These are phyloP conservation scores for Carex kokanica DNA, from an alignment of 176 grass and related monocot species.

Conservation along the genomic window DNA sequence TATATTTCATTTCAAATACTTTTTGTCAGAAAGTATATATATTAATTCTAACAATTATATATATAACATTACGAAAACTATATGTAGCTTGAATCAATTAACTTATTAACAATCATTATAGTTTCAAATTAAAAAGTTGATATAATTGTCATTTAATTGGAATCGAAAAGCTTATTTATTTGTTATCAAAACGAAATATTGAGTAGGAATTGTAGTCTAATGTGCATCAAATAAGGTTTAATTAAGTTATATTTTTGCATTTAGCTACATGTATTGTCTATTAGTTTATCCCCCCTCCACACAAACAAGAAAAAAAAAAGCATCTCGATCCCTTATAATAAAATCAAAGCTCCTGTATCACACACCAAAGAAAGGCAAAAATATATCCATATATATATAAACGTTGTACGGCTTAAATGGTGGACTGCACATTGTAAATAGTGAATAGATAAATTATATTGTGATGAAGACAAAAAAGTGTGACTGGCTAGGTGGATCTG, in stretches of 20 bases:
- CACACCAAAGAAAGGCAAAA: background rate
- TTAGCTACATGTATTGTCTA: too few relatives aligned
- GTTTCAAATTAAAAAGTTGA: background rate
- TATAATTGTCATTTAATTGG: background rate
- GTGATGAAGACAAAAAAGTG: slow-evolving; percentile 28
- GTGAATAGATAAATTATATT: background rate
- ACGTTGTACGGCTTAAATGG: background rate
- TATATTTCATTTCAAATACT: too few relatives aligned
- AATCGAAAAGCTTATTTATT: background rate
- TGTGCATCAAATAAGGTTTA: background rate
- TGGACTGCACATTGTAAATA: background rate
- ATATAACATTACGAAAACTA: background rate
- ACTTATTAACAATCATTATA: background rate
- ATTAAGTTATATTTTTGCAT: background rate
- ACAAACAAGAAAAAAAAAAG: background rate
- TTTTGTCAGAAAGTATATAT: too few relatives aligned
- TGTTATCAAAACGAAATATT: background rate
- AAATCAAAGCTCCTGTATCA: background rate
- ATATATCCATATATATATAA: background rate
- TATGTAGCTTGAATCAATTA: background rate
- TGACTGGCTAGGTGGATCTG: slow-evolving; percentile 21
- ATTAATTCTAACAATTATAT: background rate
- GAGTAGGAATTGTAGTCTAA: background rate
- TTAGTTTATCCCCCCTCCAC: background rate
- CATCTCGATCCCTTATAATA: background rate